Conservation (phyloP, 192 early-diverging fungal genomes). For the Helicostylum pulchrum region DNA sequence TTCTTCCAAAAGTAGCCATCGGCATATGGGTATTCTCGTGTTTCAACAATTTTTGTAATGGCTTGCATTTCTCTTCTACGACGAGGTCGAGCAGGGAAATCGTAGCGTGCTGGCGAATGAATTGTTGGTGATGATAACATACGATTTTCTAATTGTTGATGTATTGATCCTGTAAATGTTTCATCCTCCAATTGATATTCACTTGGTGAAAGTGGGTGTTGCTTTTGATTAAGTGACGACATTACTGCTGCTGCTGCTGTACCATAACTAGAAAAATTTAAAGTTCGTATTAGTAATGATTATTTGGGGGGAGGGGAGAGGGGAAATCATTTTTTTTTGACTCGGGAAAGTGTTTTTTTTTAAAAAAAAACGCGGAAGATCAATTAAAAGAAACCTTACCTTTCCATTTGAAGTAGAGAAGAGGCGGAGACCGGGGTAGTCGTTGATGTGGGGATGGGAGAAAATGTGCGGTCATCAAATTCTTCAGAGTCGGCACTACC, state of each 20-base stretch:
- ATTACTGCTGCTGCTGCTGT: conserved; percentile 4
- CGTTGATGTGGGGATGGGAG: conserved; percentile 15
- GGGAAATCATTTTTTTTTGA: too few species aligned
- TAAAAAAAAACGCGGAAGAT: background rate
- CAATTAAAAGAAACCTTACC: too few species aligned
- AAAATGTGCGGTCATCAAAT: conserved; percentile 22
- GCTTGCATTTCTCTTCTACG: conserved; percentile 59
- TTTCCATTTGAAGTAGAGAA: conserved; percentile 19
- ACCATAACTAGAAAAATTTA: background rate
- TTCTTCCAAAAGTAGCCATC: conserved; percentile 59
- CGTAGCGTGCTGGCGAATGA: background rate
- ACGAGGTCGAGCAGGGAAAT: conserved; percentile 33
- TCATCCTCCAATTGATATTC: conserved; percentile 1
- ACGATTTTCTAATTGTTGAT: conserved; percentile 1
- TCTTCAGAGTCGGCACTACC: conserved; percentile 21
- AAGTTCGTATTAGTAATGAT: background rate
- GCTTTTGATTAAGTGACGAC: conserved; percentile 12
- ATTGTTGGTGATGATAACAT: background rate
- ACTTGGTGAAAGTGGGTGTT: conserved; percentile 7
- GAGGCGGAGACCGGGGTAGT: conserved; percentile 16
- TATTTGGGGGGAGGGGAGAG: too few species aligned
- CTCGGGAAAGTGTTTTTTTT: background rate
- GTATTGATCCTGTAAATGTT: background rate
- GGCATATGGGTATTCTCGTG: conserved; percentile 41
- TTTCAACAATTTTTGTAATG: conserved; percentile 55